Evolutionary conservation across 1,139 yeast genomes (phyloP).

Genomic region (Geotrichum bryndzae): DNA sequence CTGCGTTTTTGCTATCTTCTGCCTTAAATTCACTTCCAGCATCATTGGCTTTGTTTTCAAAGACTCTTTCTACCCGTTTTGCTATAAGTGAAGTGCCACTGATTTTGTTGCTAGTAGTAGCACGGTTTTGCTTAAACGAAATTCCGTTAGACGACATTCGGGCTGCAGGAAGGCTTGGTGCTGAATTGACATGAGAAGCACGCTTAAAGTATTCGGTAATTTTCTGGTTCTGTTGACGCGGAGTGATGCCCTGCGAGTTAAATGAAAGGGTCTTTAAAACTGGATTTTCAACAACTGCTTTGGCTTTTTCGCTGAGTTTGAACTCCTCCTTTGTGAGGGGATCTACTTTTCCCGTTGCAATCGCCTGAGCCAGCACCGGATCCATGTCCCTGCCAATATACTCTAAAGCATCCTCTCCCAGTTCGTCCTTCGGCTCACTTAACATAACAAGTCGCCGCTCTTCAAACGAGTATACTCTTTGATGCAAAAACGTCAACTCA

Average conservation of each 20-base stretch:
- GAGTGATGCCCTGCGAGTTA: neutral
- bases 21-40: neutral
- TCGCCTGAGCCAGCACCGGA: slow-evolving; percentile 44
- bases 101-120: neutral
- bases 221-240: neutral
- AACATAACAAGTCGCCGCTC: slow-evolving; percentile 47
- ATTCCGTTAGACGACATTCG: neutral
- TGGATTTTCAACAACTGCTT: neutral
- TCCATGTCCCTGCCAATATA: slow-evolving; percentile 57
- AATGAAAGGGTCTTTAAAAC: neutral
- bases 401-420: slow-evolving; percentile 39
- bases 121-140: neutral
- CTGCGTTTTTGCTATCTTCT: neutral
- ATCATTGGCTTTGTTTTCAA: neutral
- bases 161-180: neutral
- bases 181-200: slow-evolving; percentile 7
- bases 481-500: slow-evolving; percentile 73
- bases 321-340: slow-evolving; percentile 50
- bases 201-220: slow-evolving; percentile 9
- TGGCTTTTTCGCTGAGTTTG: neutral
- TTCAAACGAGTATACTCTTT: slow-evolving; percentile 74
- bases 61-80: neutral
- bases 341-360: slow-evolving; percentile 62
- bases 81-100: neutral
- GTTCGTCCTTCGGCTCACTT: slow-evolving; percentile 44